Base-by-base conservation (phyloP, 1,139 yeast species). In the Groenewaldozyma auringiensis region DNA sequence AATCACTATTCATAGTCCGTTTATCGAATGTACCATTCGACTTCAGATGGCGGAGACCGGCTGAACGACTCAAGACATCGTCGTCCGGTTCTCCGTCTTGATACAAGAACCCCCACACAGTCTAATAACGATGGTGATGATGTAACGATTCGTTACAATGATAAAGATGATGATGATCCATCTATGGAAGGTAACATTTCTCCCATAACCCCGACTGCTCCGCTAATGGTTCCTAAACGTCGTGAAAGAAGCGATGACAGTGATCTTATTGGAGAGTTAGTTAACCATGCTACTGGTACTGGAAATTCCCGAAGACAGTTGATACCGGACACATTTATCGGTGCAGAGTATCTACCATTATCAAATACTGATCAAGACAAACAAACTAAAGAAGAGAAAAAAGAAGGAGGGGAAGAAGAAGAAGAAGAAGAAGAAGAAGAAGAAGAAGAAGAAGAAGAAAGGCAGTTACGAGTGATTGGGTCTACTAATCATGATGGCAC, bases 181-280 rank as follows among this genome's bases (percentile, higher is more conserved):
- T 6, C 29, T 11, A 25, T 11, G 29, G 29, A 25, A 6, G 11
- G 9, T 6, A 25, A 25, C 11, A 11, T 11, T 25, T 25, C 41
- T 21, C 41, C 41, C 3, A 21, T n/a, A 21, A 22, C 31, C 8
- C 27, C 41, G 11, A 38, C 41, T 4, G 32, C 41, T 4, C 22
- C 41, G 31, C n/a, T 38, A 31, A n/a, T 38, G 32, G 27, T 38
- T 36, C 41, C 41, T 20, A 38, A 22, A 22, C 27, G 27, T 13
- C 17, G 32, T 4, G 22, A 25, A 21, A 9, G 41, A 38, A 38
- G 29, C 29, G 22, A 38, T 38, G 32, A 20, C 13, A n/a, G 17
- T 3, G 14, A 4, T 11, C 11, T 16, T 38, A 20, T 16, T 18
- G 13, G 20, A 3, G 11, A n/a, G 4, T 11, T 9, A 11, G 39